Conservation (phyloP, 148 eudicot genomes). For the Chenopodium album region DNA sequence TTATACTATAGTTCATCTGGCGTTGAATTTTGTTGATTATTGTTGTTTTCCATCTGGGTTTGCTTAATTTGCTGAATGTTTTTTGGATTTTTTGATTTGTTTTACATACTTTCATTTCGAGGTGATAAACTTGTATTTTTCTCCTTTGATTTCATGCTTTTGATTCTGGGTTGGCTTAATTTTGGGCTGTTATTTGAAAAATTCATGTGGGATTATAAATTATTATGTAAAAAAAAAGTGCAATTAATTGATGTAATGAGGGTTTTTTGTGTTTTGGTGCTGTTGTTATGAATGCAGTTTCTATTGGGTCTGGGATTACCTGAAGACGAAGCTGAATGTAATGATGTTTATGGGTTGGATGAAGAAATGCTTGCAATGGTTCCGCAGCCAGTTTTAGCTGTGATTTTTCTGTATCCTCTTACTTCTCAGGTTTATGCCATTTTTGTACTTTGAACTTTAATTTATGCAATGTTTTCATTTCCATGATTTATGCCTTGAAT, state of each 20-base stretch:
- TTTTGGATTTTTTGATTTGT: not conserved
- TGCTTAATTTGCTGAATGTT: not conserved
- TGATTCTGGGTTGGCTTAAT: not conserved
- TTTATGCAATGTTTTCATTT: not conserved
- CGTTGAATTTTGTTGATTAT: not conserved
- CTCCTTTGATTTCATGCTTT: not conserved
- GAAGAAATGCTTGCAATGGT: slow-evolving; percentile 87
- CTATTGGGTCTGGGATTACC: slow-evolving; percentile 89
- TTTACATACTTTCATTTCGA: not conserved
- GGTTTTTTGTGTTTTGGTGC: not conserved
- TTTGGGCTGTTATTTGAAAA: slow-evolving; percentile 8
- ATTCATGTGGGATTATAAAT: not conserved
- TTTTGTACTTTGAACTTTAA: not conserved
- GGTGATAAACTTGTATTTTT: not conserved
- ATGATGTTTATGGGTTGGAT: slow-evolving; percentile 91
- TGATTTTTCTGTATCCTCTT: slow-evolving; percentile 75
- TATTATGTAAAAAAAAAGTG: no score
- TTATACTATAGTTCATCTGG: not conserved
- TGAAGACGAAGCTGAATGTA: slow-evolving; percentile 75
- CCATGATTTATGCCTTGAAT: not conserved
- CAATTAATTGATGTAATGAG: not conserved
- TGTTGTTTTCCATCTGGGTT: slow-evolving; percentile 5
- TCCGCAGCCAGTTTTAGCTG: slow-evolving; percentile 90
- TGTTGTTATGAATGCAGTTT: slow-evolving; percentile 55
- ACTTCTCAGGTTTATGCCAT: slow-evolving; percentile 51